phyloP scores from a whole-genome alignment of 1,139 yeast species.

The Debaryomycetaceae sp. region DNA sequence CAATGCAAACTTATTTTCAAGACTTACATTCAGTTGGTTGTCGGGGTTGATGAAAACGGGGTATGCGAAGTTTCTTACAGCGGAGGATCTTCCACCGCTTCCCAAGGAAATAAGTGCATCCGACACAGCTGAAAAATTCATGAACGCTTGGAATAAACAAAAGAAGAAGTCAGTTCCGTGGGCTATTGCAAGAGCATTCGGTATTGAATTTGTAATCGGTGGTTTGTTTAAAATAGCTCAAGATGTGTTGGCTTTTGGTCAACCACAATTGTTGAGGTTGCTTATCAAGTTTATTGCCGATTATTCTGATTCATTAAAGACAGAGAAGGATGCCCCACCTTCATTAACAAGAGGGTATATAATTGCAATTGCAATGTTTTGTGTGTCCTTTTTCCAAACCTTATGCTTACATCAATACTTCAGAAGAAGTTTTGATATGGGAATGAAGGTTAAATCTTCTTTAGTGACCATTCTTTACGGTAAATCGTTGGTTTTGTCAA shows the following conservation, averaged over 20 bases:
- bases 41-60: conserved; percentile 86
- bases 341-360: conserved; percentile 80
- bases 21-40: conserved; percentile 89
- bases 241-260: conserved; percentile 79
- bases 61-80: conserved; percentile 66
- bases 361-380: conserved; percentile 81
- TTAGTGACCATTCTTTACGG: conserved; percentile 76
- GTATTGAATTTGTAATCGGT: conserved; percentile 63
- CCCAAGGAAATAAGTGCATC: conserved; percentile 63
- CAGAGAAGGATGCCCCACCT: conserved; percentile 27
- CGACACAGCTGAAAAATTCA: conserved; percentile 48
- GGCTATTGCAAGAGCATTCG: conserved; percentile 69
- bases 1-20: conserved; percentile 75
- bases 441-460: conserved; percentile 84
- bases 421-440: conserved; percentile 81
- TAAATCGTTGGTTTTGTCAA: conserved; percentile 76
- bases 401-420: conserved; percentile 88
- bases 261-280: conserved; percentile 78
- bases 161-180: conserved; percentile 59
- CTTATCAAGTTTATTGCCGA: conserved; percentile 82
- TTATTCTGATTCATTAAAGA: conserved; percentile 45
- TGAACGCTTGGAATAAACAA: conserved; percentile 57
- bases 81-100: conserved; percentile 75
- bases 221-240: conserved; percentile 76
- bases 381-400: conserved; percentile 80